phyloP scores from a whole-genome alignment of 2,329 filamentous ascomycete species.

The Aspergillus novoparasiticus region DNA sequence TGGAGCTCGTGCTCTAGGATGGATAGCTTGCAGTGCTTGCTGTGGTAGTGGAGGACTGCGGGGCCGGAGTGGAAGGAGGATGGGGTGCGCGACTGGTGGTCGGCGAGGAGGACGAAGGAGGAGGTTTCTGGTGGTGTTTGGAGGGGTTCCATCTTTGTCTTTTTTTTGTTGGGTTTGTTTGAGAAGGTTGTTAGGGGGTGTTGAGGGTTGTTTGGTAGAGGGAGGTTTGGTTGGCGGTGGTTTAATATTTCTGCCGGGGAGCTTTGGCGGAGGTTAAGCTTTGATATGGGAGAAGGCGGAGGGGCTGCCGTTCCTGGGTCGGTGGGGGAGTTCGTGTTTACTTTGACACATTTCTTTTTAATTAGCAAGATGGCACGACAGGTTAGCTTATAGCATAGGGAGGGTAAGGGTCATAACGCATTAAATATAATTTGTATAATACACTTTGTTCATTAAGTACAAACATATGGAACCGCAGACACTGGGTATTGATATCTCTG shows the following conservation, averaged over 20 bases:
- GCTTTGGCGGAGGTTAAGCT: neutral
- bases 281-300: neutral
- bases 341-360: neutral
- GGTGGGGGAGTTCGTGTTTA: neutral
- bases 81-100: constrained; percentile 52
- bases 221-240: constrained; percentile 1
- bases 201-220: neutral
- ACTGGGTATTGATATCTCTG: neutral
- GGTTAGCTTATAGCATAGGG: neutral
- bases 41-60: constrained; percentile 51
- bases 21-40: constrained; percentile 47
- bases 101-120: constrained; percentile 46
- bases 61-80: constrained; percentile 51
- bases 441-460: neutral
- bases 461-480: neutral
- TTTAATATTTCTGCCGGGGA: constrained; percentile 13
- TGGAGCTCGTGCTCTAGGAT: constrained; percentile 44
- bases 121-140: constrained; percentile 40
- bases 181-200: neutral
- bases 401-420: neutral
- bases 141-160: constrained; percentile 45
- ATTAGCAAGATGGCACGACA: no score
- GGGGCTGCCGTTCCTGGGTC: neutral
- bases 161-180: neutral
- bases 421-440: neutral